Percentiles rank a stretch among this genome's conserved stretches.
These are phyloP conservation scores for Vicia faba DNA, from an alignment of 306 rosid species.

Conservation along the genomic window DNA sequence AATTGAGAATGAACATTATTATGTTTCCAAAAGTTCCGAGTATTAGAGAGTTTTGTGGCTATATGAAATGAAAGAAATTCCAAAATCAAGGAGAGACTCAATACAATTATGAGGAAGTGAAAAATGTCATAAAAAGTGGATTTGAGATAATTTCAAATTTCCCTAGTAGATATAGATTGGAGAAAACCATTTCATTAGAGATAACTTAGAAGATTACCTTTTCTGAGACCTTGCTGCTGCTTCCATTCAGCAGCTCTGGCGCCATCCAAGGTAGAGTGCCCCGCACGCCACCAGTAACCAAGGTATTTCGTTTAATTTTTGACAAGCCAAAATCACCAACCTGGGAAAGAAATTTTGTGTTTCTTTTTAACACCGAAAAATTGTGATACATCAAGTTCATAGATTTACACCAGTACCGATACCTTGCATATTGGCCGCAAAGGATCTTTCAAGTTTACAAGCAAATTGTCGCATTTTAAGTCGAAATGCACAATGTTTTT, in stretches of 20 bases:
- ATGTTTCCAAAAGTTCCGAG: conserved; percentile 12
- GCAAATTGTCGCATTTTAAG: conserved; percentile 92
- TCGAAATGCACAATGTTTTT: conserved; percentile 94
- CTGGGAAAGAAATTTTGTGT: conserved; percentile 44
- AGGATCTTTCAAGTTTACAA: conserved; percentile 88
- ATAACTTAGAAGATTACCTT: conserved; percentile 55
- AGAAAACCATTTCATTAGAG: conserved; percentile 29
- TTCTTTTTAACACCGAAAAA: not conserved
- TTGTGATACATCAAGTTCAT: not conserved
- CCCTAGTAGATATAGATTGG: not conserved
- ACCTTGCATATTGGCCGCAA: conserved; percentile 94
- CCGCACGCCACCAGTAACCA: conserved; percentile 94
- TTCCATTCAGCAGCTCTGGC: conserved; percentile 84
- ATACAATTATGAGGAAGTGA: not conserved
- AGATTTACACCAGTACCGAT: conserved; percentile 26
- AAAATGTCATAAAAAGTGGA: not conserved
- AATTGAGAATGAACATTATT: conserved; percentile 20
- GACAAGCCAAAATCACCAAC: conserved; percentile 98
- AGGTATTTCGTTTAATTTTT: conserved; percentile 84
- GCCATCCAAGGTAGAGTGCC: conserved; percentile 99
- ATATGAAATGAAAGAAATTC: conserved; percentile 11
- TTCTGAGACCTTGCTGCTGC: conserved; percentile 93
- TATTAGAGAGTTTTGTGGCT: not conserved
- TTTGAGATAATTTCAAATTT: not conserved
- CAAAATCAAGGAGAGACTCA: conserved; percentile 26